A percentile compares a stretch with the other conserved stretches of the same genome.
Conservation (phyloP, 805 yeast genomes). For the Kluyveromyces nonfermentans region DNA sequence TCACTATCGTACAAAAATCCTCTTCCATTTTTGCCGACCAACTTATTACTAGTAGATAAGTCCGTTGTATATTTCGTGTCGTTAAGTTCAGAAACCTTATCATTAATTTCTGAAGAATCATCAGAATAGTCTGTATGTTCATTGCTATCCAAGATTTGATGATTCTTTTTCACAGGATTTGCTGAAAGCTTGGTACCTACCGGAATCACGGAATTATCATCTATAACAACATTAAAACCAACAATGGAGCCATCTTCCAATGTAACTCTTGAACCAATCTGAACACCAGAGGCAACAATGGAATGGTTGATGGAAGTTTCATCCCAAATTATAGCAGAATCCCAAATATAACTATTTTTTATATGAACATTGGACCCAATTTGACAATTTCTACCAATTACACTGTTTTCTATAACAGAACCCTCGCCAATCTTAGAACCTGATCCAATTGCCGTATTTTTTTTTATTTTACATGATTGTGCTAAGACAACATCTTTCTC, state of each 20-base stretch:
- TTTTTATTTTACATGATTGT: conserved; percentile 80
- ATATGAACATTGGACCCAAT: conserved; percentile 73
- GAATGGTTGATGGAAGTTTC: conserved; percentile 48
- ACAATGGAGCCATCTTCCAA: conserved; percentile 67
- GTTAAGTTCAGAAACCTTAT: conserved; percentile 2
- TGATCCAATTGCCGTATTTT: conserved; percentile 75
- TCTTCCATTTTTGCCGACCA: conserved; percentile 31
- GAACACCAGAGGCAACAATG: conserved; percentile 59
- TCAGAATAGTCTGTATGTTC: conserved; percentile 28
- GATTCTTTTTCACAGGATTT: conserved; percentile 32
- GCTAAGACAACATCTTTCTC: conserved; percentile 84
- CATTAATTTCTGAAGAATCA: conserved; percentile 18
- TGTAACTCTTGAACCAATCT: conserved; percentile 41
- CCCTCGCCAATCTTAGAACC: conserved; percentile 70
- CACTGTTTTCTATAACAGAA: conserved; percentile 54
- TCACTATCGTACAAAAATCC: conserved; percentile 33
- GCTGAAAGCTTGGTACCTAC: conserved; percentile 45
- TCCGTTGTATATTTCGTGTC: conserved; percentile 8
- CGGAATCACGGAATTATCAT: conserved; percentile 40
- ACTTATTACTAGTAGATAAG: conserved; percentile 12
- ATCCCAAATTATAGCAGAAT: conserved; percentile 64
- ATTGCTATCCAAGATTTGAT: conserved; percentile 15
- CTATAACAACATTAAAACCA: conserved; percentile 66
- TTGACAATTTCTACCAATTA: conserved; percentile 76
- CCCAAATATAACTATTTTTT: conserved; percentile 80